phyloP scores from a whole-genome alignment of 345 rosid genomes.

The Dipteronia dyeriana region DNA sequence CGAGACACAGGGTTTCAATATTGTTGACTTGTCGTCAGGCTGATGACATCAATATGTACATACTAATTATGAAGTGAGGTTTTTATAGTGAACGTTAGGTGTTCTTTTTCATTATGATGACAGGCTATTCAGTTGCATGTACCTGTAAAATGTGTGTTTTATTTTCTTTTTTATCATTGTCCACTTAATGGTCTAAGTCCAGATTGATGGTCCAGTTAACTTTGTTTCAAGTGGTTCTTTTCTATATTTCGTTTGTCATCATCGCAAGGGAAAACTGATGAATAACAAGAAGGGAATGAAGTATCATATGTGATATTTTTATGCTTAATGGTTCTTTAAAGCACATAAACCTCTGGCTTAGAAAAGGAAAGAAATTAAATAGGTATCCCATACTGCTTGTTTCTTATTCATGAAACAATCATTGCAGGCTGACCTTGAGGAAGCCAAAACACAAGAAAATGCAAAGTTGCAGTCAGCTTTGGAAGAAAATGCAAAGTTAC shows the following conservation, averaged over 20 bases:
- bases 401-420: constrained; percentile 24
- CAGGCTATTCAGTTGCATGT: background rate
- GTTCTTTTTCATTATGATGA: background rate
- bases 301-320: background rate
- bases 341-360: background rate
- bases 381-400: background rate
- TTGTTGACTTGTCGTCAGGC: background rate
- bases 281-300: constrained; percentile 15
- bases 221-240: constrained; percentile 9
- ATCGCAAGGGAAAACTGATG: background rate
- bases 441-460: constrained; percentile 54
- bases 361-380: background rate
- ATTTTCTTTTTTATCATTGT: background rate
- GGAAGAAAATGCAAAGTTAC: constrained; percentile 25
- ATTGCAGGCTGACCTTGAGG: constrained; percentile 73
- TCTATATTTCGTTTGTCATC: background rate
- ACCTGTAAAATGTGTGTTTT: background rate
- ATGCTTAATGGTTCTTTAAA: background rate
- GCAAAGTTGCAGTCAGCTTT: constrained; percentile 50
- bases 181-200: background rate
- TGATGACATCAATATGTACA: background rate
- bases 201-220: background rate
- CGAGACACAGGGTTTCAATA: background rate
- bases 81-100: background rate
- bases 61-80: background rate